These are phyloP conservation scores for Ogataea kodamae DNA, from an alignment of 805 yeast species.

Conservation along the genomic window DNA sequence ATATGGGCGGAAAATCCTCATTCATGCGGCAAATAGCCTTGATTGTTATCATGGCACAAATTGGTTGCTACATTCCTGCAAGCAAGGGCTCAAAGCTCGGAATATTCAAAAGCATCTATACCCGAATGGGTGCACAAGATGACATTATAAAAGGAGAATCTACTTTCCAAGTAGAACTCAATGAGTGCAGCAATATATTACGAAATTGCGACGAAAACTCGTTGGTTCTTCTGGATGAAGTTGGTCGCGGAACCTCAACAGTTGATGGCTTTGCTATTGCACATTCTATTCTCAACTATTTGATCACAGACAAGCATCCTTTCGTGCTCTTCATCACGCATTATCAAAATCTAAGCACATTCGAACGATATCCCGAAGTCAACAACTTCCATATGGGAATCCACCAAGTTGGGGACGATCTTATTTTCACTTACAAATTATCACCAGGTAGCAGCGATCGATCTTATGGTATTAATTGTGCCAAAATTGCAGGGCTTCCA, in stretches of 20 bases:
- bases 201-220: constrained; percentile 48
- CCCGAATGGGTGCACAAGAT: constrained; percentile 82
- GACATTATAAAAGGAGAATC: constrained; percentile 71
- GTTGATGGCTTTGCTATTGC: constrained; percentile 83
- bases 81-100: constrained; percentile 50
- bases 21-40: constrained; percentile 73
- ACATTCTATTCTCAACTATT: constrained; percentile 61
- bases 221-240: constrained; percentile 66
- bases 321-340: constrained; percentile 80
- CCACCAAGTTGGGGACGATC: constrained; percentile 18
- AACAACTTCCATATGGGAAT: constrained; percentile 72
- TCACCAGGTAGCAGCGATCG: constrained; percentile 50
- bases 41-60: constrained; percentile 66
- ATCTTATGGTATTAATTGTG: constrained; percentile 85
- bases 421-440: constrained; percentile 52
- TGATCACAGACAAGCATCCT: constrained; percentile 44
- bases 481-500: constrained; percentile 66
- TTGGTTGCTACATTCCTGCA: constrained; percentile 77
- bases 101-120: constrained; percentile 50
- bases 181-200: constrained; percentile 60
- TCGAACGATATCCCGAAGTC: constrained; percentile 42
- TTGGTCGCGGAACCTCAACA: constrained; percentile 70
- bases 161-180: constrained; percentile 77
- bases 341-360: constrained; percentile 60
- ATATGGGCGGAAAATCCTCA: constrained; percentile 86